Base-by-base conservation (phyloP, 768 basidiomycete species). In the Termitomyces sp. region DNA sequence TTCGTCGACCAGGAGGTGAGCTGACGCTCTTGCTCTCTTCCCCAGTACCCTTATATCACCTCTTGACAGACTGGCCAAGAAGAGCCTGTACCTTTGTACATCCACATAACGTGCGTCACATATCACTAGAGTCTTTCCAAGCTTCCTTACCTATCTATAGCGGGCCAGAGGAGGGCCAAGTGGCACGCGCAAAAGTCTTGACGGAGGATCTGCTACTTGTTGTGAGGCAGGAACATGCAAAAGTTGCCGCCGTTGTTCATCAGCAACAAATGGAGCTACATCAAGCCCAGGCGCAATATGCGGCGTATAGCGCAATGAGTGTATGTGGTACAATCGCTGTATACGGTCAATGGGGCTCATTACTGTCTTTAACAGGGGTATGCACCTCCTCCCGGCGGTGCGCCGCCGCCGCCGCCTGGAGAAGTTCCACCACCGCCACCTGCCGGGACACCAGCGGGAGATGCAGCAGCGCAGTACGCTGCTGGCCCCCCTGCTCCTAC, bases 1-100 rank as follows among this genome's bases (percentile, higher is more conserved):
- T 99, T 97, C 72, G 88, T 96, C 63, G 96, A 99, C 68, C 85
- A 85, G 60, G 92, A 94, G 60, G 92, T 91, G 0, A 89, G 91
- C 4, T 76, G 16, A 48, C 12, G 1, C 20, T 1, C 24, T 18
- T 18, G 9, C 1, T n/a, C 4, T 24, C 16, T 36, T 35, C 3
- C 28, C 16, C 28, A 3, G 18, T 13, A 22, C 18, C 20, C 13
- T 40, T n/a, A 40, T 39, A 13, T 40, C 4, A 33, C 48, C 6
- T 45, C 18, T 59, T 20, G 16, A 28, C n/a, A 65, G 64, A 65
- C 61, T 42, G 61, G 64, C n/a, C 64, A 65, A 55, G 65, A 66
- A 90, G 93, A 75, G 82, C 86, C 38, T 89, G 91, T 61, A 89
- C 93, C 97, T 24, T 76, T 99, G 59, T 98, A 97, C 75, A 87